Evolutionary conservation across 345 rosid species (phyloP).

Genomic region (Camelina neglecta): DNA sequence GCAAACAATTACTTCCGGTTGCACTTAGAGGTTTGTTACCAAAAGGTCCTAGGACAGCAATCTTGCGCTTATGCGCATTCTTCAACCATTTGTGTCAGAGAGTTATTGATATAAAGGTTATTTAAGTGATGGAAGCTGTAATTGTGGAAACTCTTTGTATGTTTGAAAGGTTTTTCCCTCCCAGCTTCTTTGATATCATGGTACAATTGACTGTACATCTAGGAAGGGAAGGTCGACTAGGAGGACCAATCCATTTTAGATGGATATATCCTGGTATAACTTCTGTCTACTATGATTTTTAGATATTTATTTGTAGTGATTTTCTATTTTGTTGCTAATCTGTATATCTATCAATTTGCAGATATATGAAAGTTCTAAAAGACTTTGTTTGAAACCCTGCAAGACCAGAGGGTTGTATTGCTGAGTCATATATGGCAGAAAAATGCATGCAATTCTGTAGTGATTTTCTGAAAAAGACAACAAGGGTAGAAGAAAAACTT

Average conservation of each 20-base stretch:
- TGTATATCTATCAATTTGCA: too few relatives aligned
- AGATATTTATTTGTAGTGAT: too few relatives aligned
- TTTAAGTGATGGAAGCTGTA: background rate
- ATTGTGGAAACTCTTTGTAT: background rate
- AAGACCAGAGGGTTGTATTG: too few relatives aligned
- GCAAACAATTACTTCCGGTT: background rate
- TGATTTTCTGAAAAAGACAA: too few relatives aligned
- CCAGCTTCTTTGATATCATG: background rate
- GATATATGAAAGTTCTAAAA: too few relatives aligned
- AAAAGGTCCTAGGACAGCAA: background rate
- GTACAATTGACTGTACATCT: background rate
- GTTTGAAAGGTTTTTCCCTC: background rate
- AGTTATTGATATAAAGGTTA: background rate
- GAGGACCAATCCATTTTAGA: conserved; percentile 6
- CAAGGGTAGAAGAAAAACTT: too few relatives aligned
- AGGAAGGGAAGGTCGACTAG: background rate
- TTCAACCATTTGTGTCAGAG: background rate
- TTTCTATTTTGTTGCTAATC: too few relatives aligned
- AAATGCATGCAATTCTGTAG: too few relatives aligned
- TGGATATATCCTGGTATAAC: background rate
- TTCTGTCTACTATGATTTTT: too few relatives aligned
- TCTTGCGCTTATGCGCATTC: background rate
- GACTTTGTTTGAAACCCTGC: too few relatives aligned
- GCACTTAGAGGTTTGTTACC: background rate
- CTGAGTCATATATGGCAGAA: too few relatives aligned